phyloP scores from a whole-genome alignment of 1,284 basidiomycete species.

The Marasmius sp. region DNA sequence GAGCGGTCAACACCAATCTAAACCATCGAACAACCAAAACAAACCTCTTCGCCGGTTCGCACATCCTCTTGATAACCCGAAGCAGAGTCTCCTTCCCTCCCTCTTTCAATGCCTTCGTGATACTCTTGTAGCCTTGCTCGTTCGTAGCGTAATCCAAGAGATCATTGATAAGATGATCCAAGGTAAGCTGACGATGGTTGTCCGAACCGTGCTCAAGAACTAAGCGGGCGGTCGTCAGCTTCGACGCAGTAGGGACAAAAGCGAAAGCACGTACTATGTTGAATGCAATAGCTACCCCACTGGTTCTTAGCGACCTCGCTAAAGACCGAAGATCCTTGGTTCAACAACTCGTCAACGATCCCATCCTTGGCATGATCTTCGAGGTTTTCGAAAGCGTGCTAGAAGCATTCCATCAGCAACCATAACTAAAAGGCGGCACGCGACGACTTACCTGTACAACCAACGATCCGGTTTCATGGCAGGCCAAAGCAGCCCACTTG shows the following conservation, averaged over 20 bases:
- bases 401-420: constrained; percentile 12
- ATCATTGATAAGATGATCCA: constrained; percentile 70
- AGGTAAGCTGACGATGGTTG: constrained; percentile 67
- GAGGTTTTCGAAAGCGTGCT: constrained; percentile 85
- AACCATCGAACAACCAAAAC: constrained; percentile 13
- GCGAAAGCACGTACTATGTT: constrained; percentile 61
- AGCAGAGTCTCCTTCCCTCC: constrained; percentile 72
- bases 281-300: constrained; percentile 83
- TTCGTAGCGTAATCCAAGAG: constrained; percentile 75
- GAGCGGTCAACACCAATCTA: constrained; percentile 12
- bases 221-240: constrained; percentile 24
- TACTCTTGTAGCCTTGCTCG: constrained; percentile 80
- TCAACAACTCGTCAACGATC: constrained; percentile 75
- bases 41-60: constrained; percentile 77
- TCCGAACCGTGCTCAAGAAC: constrained; percentile 79
- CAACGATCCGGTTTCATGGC: constrained; percentile 82
- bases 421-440: not conserved
- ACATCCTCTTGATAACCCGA: constrained; percentile 73
- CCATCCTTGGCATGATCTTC: constrained; percentile 80
- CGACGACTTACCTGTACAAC: constrained; percentile 64
- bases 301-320: constrained; percentile 80
- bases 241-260: not conserved
- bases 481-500: constrained; percentile 84
- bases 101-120: constrained; percentile 82
- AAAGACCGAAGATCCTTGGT: constrained; percentile 65